Base-by-base conservation (phyloP, 768 basidiomycete genomes). In the Strobilomyces confusus region DNA sequence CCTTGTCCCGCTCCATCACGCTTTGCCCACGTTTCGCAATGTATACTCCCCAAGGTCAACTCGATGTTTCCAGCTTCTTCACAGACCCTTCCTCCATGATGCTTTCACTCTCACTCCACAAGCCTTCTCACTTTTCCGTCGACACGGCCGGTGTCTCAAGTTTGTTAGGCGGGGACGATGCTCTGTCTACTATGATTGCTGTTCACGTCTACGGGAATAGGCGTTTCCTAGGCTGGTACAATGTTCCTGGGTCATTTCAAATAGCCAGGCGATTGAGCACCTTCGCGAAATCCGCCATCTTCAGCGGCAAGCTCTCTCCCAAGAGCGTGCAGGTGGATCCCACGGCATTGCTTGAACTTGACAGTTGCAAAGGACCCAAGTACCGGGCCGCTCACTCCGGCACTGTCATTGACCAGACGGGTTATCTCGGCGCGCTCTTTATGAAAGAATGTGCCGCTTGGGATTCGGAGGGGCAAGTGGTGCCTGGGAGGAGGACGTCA, bases 301-400 rank as follows among this genome's bases (percentile, higher is more conserved):
- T 33, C 42, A n/a, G n/a, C 29, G 5, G 45, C 44, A 48, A 51
- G 37, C 52, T 23, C 5, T 22, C 58, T 6, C 61, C 58, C 25
- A 54, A 58, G 20, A 58, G 51, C 23, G 30, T 54, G 19, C 37
- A 61, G 11, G 43, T 42, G 7, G 59, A 68, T 14, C 67, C 68
- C 6, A 51, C 51, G 6, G 14, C 43, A 1, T n/a, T 65, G 7
- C 51, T 70, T 8, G 62, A 58, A 11, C 19, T 58, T 20, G 60
- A 53, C 33, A 25, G 54, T 9, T 20, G 2, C 45, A 36, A 33
- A 7, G 45, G 45, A 22, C 45, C 29, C 45, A 91, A 89, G 63
- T 92, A 80, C 68, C 83, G 89, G 52, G 82, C 87, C 0, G 84
- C 90, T 57, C 83, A 25, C 71, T 92, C 44, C 77, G 86, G 67